Evolutionary conservation across 2,329 filamentous ascomycete species (phyloP), one percentile per base, ranked within the genome.

Genomic region (Tympanopsis confertula): DNA sequence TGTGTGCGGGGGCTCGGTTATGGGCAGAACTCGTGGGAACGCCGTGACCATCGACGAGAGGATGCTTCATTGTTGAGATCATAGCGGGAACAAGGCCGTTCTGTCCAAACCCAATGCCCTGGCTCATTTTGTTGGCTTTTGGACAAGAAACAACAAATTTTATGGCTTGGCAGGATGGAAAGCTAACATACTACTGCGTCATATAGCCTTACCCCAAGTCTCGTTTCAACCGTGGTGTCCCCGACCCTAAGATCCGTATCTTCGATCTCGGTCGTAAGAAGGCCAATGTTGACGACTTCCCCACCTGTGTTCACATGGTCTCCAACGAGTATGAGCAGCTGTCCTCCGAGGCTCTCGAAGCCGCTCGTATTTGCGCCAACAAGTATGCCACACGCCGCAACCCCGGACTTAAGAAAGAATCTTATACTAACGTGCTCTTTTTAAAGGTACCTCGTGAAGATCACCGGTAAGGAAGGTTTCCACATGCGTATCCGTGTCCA

Each of bases 251-350:
- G 74, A 80, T 95, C 64, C 84, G 87, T 63, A 98, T 98, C 78
- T 98, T 94, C 77, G 88, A 94, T 74, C 83, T 95, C 55, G 88
- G 88, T 69, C 86, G 88, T 70, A 98, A 98, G 87, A 84, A 85
- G 68, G 91, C 91, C 59, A 88, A 82, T 68, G 91, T 96, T 69
- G 91, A 98, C 69, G 91, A 98, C 69, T 98, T 98, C 82, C 91
- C 91, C 63, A 84, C 89, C 61, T 94, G 91, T 78, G 82, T 96
- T 61, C 91, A 98, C 81, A 77, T 98, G 65, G 89, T 96, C 62
- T 96, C 89, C 76, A 96, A 98, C 81, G 91, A 98, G 77, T 95
- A 94, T 75, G 91, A 98, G 76, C 91, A 98, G 81, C 75, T 98
- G 75, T 94, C 86, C 66, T 96, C 91, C 57, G 91, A 98, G 77